A percentile compares a stretch with the other conserved stretches of the same genome.
phyloP scores from a whole-genome alignment of 768 basidiomycete species.

The Amanita thiersii region DNA sequence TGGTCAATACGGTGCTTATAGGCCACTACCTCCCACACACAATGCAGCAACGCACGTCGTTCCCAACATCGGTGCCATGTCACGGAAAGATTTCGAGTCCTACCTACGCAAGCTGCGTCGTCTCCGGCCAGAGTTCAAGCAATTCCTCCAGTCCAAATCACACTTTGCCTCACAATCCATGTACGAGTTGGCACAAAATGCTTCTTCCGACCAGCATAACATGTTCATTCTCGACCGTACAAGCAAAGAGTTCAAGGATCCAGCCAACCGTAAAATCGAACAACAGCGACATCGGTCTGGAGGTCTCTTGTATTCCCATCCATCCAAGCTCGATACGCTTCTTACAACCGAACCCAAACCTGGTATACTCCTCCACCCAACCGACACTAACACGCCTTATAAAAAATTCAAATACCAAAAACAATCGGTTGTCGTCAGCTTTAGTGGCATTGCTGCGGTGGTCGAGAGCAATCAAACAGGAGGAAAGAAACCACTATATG shows the following conservation, averaged over 20 bases:
- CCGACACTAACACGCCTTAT: slow-evolving; percentile 4
- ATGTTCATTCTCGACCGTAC: slow-evolving; percentile 21
- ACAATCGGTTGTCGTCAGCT: slow-evolving; percentile 23
- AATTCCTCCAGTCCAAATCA: slow-evolving; percentile 25
- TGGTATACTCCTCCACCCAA: slow-evolving; percentile 50
- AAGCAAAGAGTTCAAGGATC: slow-evolving; percentile 14
- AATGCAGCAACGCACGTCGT: slow-evolving; percentile 19
- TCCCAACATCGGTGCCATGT: slow-evolving; percentile 57
- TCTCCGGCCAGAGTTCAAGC: slow-evolving; percentile 46
- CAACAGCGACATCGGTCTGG: slow-evolving; percentile 57
- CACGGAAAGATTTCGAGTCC: slow-evolving; percentile 41
- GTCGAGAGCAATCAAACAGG: slow-evolving; percentile 13
- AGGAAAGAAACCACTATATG: slow-evolving; percentile 18
- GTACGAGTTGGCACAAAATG: slow-evolving; percentile 17
- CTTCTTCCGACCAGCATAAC: slow-evolving; percentile 11
- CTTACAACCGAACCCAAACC: slow-evolving; percentile 44
- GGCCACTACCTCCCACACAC: not conserved
- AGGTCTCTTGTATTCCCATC: slow-evolving; percentile 52
- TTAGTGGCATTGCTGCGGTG: slow-evolving; percentile 33
- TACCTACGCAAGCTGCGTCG: slow-evolving; percentile 55
- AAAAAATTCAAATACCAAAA: slow-evolving; percentile 1
- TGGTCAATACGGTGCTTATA: slow-evolving; percentile 19
- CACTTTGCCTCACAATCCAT: slow-evolving; percentile 12
- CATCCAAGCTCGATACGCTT: slow-evolving; percentile 44
- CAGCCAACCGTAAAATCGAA: slow-evolving; percentile 33